Percentiles rank a stretch among this genome's conserved stretches.
Evolutionary conservation across 345 rosid species (phyloP).

Genomic region (Eucalyptus regnans): DNA sequence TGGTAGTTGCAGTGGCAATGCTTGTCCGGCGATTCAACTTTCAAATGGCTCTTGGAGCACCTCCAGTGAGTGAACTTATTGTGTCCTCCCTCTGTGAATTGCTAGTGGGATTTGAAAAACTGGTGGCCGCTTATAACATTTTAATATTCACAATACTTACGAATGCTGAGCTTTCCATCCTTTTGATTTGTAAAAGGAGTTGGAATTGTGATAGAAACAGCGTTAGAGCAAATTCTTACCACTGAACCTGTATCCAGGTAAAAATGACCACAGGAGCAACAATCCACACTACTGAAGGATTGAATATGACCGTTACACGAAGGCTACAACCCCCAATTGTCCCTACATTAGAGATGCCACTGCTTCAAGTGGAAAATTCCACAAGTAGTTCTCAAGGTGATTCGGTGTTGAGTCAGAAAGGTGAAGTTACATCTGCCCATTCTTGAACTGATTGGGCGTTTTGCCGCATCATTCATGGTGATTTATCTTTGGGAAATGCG

Average conservation of each 20-base stretch:
- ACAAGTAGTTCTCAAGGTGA: slow-evolving; percentile 1
- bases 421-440: slow-evolving; percentile 44
- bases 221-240: neutral
- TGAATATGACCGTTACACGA: slow-evolving; percentile 52
- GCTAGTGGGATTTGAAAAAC: neutral
- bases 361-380: slow-evolving; percentile 13
- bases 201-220: neutral
- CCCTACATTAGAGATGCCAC: slow-evolving; percentile 25
- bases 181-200: neutral
- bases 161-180: neutral
- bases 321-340: slow-evolving; percentile 41
- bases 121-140: neutral
- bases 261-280: slow-evolving; percentile 94
- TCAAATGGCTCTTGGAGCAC: slow-evolving; percentile 74
- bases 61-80: slow-evolving; percentile 37
- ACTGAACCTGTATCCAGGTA: slow-evolving; percentile 30
- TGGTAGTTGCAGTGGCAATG: slow-evolving; percentile 83
- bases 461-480: neutral
- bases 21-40: slow-evolving; percentile 72
- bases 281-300: slow-evolving; percentile 82
- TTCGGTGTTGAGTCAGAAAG: slow-evolving; percentile 8
- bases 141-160: neutral
- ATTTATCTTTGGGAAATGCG: neutral
- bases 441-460: neutral
- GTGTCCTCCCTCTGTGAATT: neutral